These are phyloP conservation scores for Neofusicoccum umdonicola DNA, from an alignment of 2,329 filamentous ascomycete species.

Conservation along the genomic window DNA sequence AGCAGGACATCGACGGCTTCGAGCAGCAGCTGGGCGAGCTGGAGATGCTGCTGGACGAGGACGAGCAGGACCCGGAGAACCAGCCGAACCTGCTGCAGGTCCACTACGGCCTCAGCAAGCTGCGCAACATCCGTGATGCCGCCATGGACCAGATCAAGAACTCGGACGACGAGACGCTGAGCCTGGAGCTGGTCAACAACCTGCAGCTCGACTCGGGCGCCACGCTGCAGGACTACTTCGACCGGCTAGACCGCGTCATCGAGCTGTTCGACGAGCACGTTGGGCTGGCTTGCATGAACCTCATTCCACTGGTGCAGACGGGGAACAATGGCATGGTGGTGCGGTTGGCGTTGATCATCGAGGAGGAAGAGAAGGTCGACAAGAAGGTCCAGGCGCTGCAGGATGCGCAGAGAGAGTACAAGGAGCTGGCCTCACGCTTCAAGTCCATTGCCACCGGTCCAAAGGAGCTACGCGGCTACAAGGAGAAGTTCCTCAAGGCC, in stretches of 20 bases:
- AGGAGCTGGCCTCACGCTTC: slow-evolving; percentile 88
- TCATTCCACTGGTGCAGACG: slow-evolving; percentile 81
- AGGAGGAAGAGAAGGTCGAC: slow-evolving; percentile 96
- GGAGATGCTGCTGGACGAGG: slow-evolving; percentile 74
- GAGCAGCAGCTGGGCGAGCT: slow-evolving; percentile 72
- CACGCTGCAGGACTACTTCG: slow-evolving; percentile 88
- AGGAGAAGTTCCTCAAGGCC: slow-evolving; percentile 86
- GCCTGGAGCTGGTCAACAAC: slow-evolving; percentile 87
- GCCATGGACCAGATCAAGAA: slow-evolving; percentile 90
- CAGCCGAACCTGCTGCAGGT: slow-evolving; percentile 88
- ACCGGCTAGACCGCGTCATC: slow-evolving; percentile 78
- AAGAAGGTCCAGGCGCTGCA: slow-evolving; percentile 86
- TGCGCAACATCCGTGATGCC: slow-evolving; percentile 92
- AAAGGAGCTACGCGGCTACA: slow-evolving; percentile 90
- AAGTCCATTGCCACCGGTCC: slow-evolving; percentile 93
- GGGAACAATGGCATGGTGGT: slow-evolving; percentile 90
- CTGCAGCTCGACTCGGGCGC: slow-evolving; percentile 60
- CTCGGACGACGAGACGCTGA: slow-evolving; percentile 69
- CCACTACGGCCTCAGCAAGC: slow-evolving; percentile 86
- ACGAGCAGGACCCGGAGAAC: slow-evolving; percentile 81
- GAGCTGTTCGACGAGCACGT: slow-evolving; percentile 97
- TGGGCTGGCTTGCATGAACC: slow-evolving; percentile 80
- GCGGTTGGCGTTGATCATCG: slow-evolving; percentile 84
- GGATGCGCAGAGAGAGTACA: slow-evolving; percentile 92
- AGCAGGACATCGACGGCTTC: slow-evolving; percentile 83